Evolutionary conservation across 148 eudicot species (phyloP), one percentile per base, ranked within the genome.

Genomic region (Pharnaceum exiguum): DNA sequence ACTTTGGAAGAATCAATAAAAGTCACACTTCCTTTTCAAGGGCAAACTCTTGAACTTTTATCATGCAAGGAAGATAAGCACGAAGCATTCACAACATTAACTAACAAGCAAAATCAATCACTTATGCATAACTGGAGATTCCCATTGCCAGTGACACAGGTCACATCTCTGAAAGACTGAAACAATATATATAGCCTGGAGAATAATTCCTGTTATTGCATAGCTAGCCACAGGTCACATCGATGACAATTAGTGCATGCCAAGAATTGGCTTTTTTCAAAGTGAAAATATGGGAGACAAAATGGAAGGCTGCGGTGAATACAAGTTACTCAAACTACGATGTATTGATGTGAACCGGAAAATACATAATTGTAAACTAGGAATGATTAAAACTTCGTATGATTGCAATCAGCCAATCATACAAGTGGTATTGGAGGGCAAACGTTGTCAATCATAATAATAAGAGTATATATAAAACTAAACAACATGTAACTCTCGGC

Each of bases 61-160:
- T 66, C 70, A 57, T 48, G 2, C 24, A 50, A 38, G 54, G 17
- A 48, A 46, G 67, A 54, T 61, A 44, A 52, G 55, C 55, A 45
- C 55, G 21, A 12, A 44, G 7, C 19, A 46, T 13, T n/a, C 26
- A 7, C 33, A 53, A 1, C 57, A 31, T 53, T 40, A 51, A 46
- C 42, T 24, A 37, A 49, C 28, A 48, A 13, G 28, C 31, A 44
- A 8, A n/a, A n/a, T n/a, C n/a, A n/a, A n/a, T n/a, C 45, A 46
- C 1, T 30, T 59, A 15, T 28, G 17, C 2, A n/a, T 6, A 28
- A 42, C 22, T 55, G 13, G 35, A 60, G 55, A 46, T 60, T 47
- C 65, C 48, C 22, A 47, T 4, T 10, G 5, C 22, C 18, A 36
- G 18, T 58, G 48, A 17, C 23, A 51, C 6, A 49, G 31, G 57